Percentiles rank a stretch among this genome's conserved stretches.
phyloP scores from a whole-genome alignment of 129 eudicot genomes.

The Tagetes erecta region DNA sequence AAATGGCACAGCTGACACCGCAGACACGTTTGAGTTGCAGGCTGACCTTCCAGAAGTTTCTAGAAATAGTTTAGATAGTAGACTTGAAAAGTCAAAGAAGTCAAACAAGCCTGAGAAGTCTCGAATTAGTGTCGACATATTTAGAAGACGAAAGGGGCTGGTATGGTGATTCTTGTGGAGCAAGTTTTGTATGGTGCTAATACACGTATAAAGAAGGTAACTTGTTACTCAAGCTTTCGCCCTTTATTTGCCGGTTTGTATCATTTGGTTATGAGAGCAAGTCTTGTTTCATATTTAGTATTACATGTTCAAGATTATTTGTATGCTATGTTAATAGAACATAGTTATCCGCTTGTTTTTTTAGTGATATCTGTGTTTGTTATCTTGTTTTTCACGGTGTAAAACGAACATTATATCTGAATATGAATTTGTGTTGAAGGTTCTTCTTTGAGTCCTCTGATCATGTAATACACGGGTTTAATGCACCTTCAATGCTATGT shows the following conservation, averaged over 20 bases:
- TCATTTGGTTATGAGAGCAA: slow-evolving; percentile 19
- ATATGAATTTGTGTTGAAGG: slow-evolving; percentile 31
- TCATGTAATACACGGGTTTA: neutral
- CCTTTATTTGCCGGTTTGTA: slow-evolving; percentile 2
- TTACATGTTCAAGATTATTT: slow-evolving; percentile 20
- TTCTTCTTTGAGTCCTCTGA: neutral
- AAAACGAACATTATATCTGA: slow-evolving; percentile 29
- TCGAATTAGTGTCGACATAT: slow-evolving; percentile 81
- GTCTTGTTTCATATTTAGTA: slow-evolving; percentile 25
- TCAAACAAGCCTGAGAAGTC: slow-evolving; percentile 77
- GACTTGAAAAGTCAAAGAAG: slow-evolving; percentile 92
- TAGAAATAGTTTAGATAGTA: slow-evolving; percentile 94
- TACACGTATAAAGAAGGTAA: slow-evolving; percentile 36
- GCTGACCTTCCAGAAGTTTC: slow-evolving; percentile 72
- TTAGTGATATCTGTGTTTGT: neutral
- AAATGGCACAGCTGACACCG: slow-evolving; percentile 38
- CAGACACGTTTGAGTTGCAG: slow-evolving; percentile 50
- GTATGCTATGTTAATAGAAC: slow-evolving; percentile 31
- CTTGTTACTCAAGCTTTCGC: slow-evolving; percentile 33
- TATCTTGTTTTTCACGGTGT: slow-evolving; percentile 16
- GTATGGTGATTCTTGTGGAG: slow-evolving; percentile 54
- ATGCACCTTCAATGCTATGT: neutral
- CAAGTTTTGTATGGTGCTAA: slow-evolving; percentile 10
- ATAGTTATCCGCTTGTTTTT: slow-evolving; percentile 16
- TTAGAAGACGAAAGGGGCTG: slow-evolving; percentile 71